phyloP scores from a whole-genome alignment of 177 flowering plant species.

The Telopea speciosissima region DNA sequence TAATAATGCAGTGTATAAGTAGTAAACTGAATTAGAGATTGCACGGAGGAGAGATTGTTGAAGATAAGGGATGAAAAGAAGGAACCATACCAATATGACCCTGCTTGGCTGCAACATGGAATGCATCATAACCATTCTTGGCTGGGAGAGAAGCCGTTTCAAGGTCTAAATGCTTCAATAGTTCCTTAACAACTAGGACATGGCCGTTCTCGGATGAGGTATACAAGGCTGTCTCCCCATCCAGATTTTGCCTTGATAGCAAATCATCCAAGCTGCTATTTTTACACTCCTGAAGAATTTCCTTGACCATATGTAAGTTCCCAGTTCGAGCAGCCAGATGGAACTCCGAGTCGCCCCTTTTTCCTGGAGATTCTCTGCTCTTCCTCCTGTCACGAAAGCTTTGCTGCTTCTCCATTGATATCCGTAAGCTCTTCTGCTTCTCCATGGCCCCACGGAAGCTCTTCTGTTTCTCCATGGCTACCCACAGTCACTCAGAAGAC shows the following conservation, averaged over 20 bases:
- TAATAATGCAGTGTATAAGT: too few species aligned
- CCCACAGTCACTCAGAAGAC: neutral
- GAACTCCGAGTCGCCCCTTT: constrained; percentile 68
- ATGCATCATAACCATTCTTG: constrained; percentile 75
- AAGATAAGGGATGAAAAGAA: neutral
- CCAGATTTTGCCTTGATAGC: constrained; percentile 52
- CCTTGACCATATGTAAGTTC: constrained; percentile 48
- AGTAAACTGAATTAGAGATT: too few species aligned
- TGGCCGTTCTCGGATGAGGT: constrained; percentile 88
- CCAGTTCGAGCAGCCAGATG: constrained; percentile 79
- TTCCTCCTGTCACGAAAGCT: constrained; percentile 73
- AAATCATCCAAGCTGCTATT: constrained; percentile 28
- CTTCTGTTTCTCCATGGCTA: constrained; percentile 32
- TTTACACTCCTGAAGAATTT: constrained; percentile 48
- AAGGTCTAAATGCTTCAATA: constrained; percentile 61
- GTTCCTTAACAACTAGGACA: constrained; percentile 44
- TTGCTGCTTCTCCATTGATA: constrained; percentile 70
- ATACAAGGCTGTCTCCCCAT: constrained; percentile 78
- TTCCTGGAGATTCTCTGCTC: constrained; percentile 71
- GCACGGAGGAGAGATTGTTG: too few species aligned
- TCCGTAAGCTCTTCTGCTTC: constrained; percentile 48
- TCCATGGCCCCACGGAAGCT: constrained; percentile 39
- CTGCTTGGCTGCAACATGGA: constrained; percentile 89
- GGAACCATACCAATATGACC: constrained; percentile 63
- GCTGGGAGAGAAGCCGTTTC: constrained; percentile 59